These are phyloP conservation scores for Apiospora saccharicola DNA, from an alignment of 2,329 filamentous ascomycete genomes.

Conservation along the genomic window DNA sequence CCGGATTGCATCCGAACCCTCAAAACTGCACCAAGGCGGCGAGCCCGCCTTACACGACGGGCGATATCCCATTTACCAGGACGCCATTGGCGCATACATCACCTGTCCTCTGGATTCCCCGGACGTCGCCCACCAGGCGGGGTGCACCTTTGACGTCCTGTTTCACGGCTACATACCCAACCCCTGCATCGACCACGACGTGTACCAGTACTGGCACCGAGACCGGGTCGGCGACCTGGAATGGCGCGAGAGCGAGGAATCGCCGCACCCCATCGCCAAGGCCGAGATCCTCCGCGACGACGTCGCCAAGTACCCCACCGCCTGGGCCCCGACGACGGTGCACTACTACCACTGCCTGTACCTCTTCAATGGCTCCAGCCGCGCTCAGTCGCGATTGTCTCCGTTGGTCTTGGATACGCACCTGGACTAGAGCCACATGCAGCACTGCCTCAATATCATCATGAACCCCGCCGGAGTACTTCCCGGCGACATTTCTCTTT, in stretches of 20 bases:
- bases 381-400: not conserved
- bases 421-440: not conserved
- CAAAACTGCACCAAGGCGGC: not conserved
- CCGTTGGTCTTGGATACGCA: not conserved
- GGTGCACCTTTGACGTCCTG: constrained; percentile 2
- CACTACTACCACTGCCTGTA: not conserved
- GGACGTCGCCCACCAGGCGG: not conserved
- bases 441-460: not conserved
- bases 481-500: not conserved
- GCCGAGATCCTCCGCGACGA: not conserved
- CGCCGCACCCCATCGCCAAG: not conserved
- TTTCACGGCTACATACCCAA: not conserved
- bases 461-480: not conserved
- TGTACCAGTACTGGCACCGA: not conserved
- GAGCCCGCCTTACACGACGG: not conserved
- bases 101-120: not conserved
- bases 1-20: not conserved
- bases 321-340: not conserved
- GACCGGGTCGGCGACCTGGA: not conserved
- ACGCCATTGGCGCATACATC: not conserved
- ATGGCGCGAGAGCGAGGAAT: not conserved
- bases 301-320: not conserved
- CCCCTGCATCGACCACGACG: not conserved
- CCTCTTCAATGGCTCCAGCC: not conserved
- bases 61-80: not conserved